Percentiles rank a stretch among this genome's conserved stretches.
These are phyloP conservation scores for Austroboletus festivus DNA, from an alignment of 768 basidiomycete genomes.

Conservation along the genomic window DNA sequence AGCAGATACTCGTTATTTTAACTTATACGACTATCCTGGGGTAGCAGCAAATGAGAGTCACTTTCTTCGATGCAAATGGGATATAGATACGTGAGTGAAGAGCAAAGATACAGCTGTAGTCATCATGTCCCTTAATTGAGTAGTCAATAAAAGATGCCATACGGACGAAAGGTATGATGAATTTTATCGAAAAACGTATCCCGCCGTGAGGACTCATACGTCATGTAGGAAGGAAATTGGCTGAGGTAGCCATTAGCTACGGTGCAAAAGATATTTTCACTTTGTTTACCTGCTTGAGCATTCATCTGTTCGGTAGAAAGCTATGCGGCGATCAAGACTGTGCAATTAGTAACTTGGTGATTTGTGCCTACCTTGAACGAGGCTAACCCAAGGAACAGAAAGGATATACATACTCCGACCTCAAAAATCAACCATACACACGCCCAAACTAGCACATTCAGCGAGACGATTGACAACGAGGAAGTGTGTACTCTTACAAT, in stretches of 20 bases:
- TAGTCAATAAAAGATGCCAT: slow-evolving; percentile 10
- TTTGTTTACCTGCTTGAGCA: slow-evolving; percentile 62
- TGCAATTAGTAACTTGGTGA: not conserved
- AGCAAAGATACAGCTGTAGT: slow-evolving; percentile 25
- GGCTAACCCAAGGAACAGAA: slow-evolving; percentile 75
- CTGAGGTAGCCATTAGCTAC: slow-evolving; percentile 30
- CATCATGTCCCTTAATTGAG: slow-evolving; percentile 14
- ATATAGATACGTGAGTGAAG: slow-evolving; percentile 31
- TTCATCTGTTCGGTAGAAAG: slow-evolving; percentile 44
- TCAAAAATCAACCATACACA: slow-evolving; percentile 82
- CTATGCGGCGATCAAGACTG: slow-evolving; percentile 21
- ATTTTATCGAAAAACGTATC: slow-evolving; percentile 5
- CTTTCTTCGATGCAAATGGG: slow-evolving; percentile 22
- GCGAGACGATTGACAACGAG: not conserved
- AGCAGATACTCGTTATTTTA: too few relatives aligned
- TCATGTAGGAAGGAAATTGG: slow-evolving; percentile 62
- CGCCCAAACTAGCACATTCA: slow-evolving; percentile 66
- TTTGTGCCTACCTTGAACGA: slow-evolving; percentile 68
- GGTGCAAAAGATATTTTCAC: not conserved
- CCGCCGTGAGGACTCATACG: not conserved
- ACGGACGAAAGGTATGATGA: slow-evolving; percentile 8
- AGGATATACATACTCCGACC: slow-evolving; percentile 67
- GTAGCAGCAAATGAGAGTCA: slow-evolving; percentile 14
- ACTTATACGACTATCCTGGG: slow-evolving; percentile 23
- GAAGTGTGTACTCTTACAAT: slow-evolving; percentile 44